Percentiles rank a stretch among this genome's conserved stretches.
Conservation (phyloP, 1,284 basidiomycete species). For the Mycena sp. region DNA sequence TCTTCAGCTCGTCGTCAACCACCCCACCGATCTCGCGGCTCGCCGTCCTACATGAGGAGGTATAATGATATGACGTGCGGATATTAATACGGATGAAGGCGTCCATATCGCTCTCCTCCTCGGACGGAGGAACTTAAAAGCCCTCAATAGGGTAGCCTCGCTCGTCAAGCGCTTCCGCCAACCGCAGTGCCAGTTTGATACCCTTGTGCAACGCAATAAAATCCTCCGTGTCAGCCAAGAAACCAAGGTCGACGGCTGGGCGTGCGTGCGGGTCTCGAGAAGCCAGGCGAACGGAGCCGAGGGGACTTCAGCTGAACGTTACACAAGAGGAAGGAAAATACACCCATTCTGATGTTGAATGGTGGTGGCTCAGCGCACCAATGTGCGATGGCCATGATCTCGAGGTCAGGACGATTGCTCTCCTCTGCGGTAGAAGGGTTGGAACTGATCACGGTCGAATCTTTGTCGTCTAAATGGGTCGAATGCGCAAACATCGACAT, state of each 20-base stretch:
- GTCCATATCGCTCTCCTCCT: constrained; percentile 37
- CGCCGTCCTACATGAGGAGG: constrained; percentile 45
- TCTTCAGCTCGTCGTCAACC: constrained; percentile 48
- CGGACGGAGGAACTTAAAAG: constrained; percentile 34
- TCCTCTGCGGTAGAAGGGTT: not conserved
- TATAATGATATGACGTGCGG: constrained; percentile 38
- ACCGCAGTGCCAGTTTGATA: constrained; percentile 48
- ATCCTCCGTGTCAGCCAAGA: constrained; percentile 46
- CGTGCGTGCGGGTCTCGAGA: constrained; percentile 49
- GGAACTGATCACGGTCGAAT: not conserved
- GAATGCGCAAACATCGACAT: constrained; percentile 23
- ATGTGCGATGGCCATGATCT: constrained; percentile 22
- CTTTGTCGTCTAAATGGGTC: constrained; percentile 5
- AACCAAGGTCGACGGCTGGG: constrained; percentile 52
- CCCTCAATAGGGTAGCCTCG: constrained; percentile 36
- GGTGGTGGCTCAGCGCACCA: not conserved
- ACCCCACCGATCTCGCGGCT: constrained; percentile 44
- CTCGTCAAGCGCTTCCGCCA: constrained; percentile 45
- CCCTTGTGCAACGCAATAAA: constrained; percentile 46
- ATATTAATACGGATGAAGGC: constrained; percentile 32
- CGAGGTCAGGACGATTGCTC: constrained; percentile 14
- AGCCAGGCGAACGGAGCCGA: constrained; percentile 48
- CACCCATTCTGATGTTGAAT: not conserved
- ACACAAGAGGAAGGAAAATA: constrained; percentile 26
- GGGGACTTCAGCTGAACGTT: constrained; percentile 17